phyloP scores from a whole-genome alignment of 495 filamentous ascomycete genomes.

The Beverwykella pulmonaria region DNA sequence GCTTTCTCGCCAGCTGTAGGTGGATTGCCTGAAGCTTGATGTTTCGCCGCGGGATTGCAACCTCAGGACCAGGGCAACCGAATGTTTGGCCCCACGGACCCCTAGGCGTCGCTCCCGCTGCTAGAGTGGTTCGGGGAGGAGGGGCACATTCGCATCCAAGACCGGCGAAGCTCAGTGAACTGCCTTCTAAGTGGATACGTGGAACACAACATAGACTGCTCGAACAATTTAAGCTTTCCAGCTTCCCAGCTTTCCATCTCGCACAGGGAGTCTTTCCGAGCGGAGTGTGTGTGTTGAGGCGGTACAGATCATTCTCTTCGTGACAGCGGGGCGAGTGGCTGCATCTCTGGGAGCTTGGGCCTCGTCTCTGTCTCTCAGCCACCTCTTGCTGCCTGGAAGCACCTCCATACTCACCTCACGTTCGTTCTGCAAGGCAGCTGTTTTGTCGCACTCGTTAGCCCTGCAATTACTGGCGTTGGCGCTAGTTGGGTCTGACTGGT shows the following conservation, averaged over 20 bases:
- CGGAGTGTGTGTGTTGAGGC: too few species aligned
- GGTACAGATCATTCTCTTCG: too few species aligned
- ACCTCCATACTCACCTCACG: conserved; percentile 3
- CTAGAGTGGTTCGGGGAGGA: conserved; percentile 2
- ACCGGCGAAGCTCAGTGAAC: neutral
- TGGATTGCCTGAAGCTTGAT: neutral
- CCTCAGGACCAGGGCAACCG: neutral
- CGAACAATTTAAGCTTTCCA: neutral
- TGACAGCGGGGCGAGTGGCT: neutral
- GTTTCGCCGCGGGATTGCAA: too few species aligned
- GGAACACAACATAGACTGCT: neutral
- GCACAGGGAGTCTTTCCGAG: too few species aligned
- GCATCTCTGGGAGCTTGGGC: neutral
- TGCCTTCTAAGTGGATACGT: neutral
- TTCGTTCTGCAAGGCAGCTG: conserved; percentile 18
- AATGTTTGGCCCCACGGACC: neutral
- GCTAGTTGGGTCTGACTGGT: conserved; percentile 17
- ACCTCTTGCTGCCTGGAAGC: conserved; percentile 23
- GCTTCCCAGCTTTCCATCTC: too few species aligned
- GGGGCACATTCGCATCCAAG: neutral
- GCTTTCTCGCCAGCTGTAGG: neutral
- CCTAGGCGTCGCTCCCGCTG: conserved; percentile 5
- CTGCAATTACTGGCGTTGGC: neutral
- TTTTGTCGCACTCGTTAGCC: conserved; percentile 1
- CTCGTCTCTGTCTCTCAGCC: conserved; percentile 7